Base-by-base conservation (phyloP, 2,329 filamentous ascomycete species). In the Chaetothyriales sp. region DNA sequence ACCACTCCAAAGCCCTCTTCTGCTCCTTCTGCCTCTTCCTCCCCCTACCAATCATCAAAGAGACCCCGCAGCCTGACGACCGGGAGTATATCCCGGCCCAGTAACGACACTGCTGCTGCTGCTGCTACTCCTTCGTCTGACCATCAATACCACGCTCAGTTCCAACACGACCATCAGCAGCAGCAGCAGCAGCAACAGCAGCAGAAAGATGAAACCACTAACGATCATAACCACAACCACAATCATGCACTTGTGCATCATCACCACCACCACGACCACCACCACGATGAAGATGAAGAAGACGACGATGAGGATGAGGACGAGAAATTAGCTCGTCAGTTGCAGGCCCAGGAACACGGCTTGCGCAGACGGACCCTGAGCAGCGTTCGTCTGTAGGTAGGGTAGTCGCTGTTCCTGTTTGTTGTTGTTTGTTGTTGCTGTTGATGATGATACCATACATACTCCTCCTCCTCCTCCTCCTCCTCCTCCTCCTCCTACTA, bases 281-380 rank as follows among this genome's bases (percentile, higher is more conserved):
- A 32, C 32, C 36, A n/a, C 50, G 45, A 18, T 53, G 47, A 20
- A 46, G 49, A 32, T 55, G 49, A 43, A 44, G 45, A 50, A 51
- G 36, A 20, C 39, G 48, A 45, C 39, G 55, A 60, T 18, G n/a
- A 52, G 36, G 54, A 55, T 43, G 55, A 55, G 20, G 56, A 58
- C 46, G 58, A 60, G 48, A 51, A 45, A 44, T 51, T 60, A 39
- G 58, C 58, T 19, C 48, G 57, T 36, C 55, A 59, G 39, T 48
- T 60, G 20, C 58, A 60, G 42, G 58, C 58, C 20, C 50, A 52
- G 15, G 58, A 59, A 43, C 55, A 59, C 53, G 58, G 58, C 18
- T 28, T 60, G 50, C 55, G 58, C 46, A 50, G 58, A 18, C 25
- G 43, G 10, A 45, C 19, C 19, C 3, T 26, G 19, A 22, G 43